Evolutionary conservation across 257 asterid genomes (phyloP), one percentile per base, ranked within the genome.

Genomic region (Eustoma russellianum): DNA sequence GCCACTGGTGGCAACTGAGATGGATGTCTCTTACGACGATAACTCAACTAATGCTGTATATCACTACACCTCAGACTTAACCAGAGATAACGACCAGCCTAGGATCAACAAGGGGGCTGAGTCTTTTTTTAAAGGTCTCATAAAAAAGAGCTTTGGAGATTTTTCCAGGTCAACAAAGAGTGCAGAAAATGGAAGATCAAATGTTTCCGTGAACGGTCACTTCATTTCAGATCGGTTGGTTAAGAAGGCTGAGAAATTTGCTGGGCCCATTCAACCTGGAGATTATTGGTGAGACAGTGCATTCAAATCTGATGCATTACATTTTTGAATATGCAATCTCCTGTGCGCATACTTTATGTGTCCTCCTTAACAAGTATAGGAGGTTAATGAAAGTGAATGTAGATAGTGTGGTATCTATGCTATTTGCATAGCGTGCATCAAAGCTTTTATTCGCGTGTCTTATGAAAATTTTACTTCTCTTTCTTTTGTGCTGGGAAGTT

Each of bases 251-350:
- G 96, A 87, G 68, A 82, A 81, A 70, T 71, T 77, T 55, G 85
- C 98, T 54, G 98, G 98, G 40, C 76, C 95, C 47, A 76, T 91
- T 69, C 94, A 82, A 74, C 89, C 96, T 0, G 98, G 98, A 59
- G 77, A 79, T 15, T 91, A 84, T 66, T 91, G 98, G 98, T 91
- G 57, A 74, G 81, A 62, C 11, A 63, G n/a, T 57, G 38, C 67
- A 40, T 61, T 15, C 30, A 47, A 41, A 44, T 48, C 54, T 56
- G 45, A 34, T 46, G 48, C 46, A 57, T 15, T 58, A 9, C 48
- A 18, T 14, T 33, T 48, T 24, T 16, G 5, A 49, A 17, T 48
- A 34, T 17, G 47, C 24, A 24, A 24, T 24, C 30, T 45, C 54
- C 4, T 53, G 19, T 14, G 13, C 24, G 33, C 30, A 24, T 24